These are phyloP conservation scores for Aspergillus sp. DNA, from an alignment of 2,329 filamentous ascomycete genomes.

Conservation along the genomic window DNA sequence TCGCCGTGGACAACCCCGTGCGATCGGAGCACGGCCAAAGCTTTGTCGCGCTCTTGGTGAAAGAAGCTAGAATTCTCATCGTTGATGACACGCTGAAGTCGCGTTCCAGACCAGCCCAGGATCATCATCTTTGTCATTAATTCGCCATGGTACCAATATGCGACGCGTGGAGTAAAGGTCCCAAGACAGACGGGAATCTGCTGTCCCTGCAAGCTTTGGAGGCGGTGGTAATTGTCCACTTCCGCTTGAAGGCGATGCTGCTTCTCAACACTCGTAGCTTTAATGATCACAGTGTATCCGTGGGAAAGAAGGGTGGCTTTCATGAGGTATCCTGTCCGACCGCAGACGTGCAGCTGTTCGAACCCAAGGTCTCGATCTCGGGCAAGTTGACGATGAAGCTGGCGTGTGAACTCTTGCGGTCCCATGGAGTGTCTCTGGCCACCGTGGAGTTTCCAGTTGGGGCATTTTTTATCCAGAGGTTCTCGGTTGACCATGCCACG, in stretches of 20 bases:
- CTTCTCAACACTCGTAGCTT: constrained; percentile 22
- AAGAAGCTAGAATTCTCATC: constrained; percentile 16
- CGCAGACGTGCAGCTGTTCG: constrained; percentile 24
- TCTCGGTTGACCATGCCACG: constrained; percentile 20
- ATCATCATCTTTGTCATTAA: constrained; percentile 21
- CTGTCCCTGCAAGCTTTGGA: constrained; percentile 23
- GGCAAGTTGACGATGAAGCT: constrained; percentile 19
- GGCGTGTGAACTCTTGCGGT: constrained; percentile 19
- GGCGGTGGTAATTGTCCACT: constrained; percentile 23
- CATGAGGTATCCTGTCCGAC: constrained; percentile 27
- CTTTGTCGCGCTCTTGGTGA: constrained; percentile 14
- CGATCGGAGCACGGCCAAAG: constrained; percentile 14
- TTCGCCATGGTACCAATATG: constrained; percentile 29
- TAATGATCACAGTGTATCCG: constrained; percentile 30
- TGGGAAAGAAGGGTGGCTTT: constrained; percentile 27
- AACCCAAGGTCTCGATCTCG: constrained; percentile 21
- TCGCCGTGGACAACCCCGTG: constrained; percentile 20
- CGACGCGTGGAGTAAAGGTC: constrained; percentile 17
- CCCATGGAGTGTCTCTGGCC: constrained; percentile 30
- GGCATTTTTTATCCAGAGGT: constrained; percentile 26
- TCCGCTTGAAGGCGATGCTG: constrained; percentile 22
- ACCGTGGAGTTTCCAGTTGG: constrained; percentile 31
- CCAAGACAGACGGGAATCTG: constrained; percentile 27
- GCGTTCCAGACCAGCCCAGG: constrained; percentile 16
- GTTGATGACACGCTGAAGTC: constrained; percentile 17